These are phyloP conservation scores for Aspergillus aculeatinus DNA, from an alignment of 2,329 filamentous ascomycete species.

Conservation along the genomic window DNA sequence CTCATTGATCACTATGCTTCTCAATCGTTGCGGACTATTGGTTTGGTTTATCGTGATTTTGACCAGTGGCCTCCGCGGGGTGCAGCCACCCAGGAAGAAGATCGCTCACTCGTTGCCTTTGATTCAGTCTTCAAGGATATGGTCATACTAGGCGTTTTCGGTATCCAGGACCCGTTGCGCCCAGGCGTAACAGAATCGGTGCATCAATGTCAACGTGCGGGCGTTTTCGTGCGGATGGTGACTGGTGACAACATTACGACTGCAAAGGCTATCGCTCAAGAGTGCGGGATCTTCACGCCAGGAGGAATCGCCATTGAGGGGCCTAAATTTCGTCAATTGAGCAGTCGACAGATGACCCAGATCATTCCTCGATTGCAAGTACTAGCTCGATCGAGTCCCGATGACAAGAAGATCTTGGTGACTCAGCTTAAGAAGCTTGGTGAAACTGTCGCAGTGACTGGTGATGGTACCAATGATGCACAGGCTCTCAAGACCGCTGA, in stretches of 20 bases:
- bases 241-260: slow-evolving; percentile 81
- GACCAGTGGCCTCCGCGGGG: slow-evolving; percentile 76
- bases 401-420: slow-evolving; percentile 74
- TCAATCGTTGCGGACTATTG: slow-evolving; percentile 79
- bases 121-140: slow-evolving; percentile 67
- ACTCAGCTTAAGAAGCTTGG: slow-evolving; percentile 68
- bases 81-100: slow-evolving; percentile 56
- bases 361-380: slow-evolving; percentile 70
- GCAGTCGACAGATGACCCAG: slow-evolving; percentile 62
- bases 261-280: slow-evolving; percentile 73
- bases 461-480: slow-evolving; percentile 81
- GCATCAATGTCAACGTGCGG: slow-evolving; percentile 68
- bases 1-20: slow-evolving; percentile 77
- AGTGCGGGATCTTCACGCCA: slow-evolving; percentile 71
- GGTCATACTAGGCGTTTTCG: slow-evolving; percentile 68
- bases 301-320: slow-evolving; percentile 75
- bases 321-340: slow-evolving; percentile 72
- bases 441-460: slow-evolving; percentile 79
- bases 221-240: slow-evolving; percentile 80
- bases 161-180: slow-evolving; percentile 78
- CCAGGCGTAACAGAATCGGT: slow-evolving; percentile 73
- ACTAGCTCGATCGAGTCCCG: slow-evolving; percentile 70
- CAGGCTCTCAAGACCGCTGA: slow-evolving; percentile 78
- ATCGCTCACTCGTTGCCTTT: slow-evolving; percentile 63
- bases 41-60: slow-evolving; percentile 80